phyloP scores from a whole-genome alignment of 2,329 filamentous ascomycete genomes.

The Fonsecaea multimorphosa region DNA sequence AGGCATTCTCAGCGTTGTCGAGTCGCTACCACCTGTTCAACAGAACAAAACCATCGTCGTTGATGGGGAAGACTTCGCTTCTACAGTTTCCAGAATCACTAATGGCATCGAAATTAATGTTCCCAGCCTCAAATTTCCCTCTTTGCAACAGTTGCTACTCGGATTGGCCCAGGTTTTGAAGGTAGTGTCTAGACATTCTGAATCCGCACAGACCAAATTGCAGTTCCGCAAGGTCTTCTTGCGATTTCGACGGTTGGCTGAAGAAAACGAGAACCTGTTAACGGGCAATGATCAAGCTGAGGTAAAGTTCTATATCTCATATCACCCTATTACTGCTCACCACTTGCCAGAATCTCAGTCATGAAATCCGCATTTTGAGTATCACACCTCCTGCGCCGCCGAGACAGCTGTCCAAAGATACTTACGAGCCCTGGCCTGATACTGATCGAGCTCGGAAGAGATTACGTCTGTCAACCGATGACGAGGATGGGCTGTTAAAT shows the following conservation, averaged over 20 bases:
- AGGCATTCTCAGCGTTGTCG: slow-evolving; percentile 22
- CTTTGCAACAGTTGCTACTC: slow-evolving; percentile 17
- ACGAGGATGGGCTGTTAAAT: slow-evolving; percentile 39
- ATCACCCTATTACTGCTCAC: slow-evolving; percentile 2
- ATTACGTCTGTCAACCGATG: slow-evolving; percentile 44
- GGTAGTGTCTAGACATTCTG: slow-evolving; percentile 23
- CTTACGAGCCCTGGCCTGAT: slow-evolving; percentile 29
- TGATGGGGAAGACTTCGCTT: slow-evolving; percentile 28
- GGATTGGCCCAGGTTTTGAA: slow-evolving; percentile 25
- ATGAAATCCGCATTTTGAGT: slow-evolving; percentile 24
- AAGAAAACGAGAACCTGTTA: slow-evolving; percentile 19
- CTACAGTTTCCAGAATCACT: background rate
- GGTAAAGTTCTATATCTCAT: slow-evolving; percentile 13
- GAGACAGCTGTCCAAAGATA: slow-evolving; percentile 14
- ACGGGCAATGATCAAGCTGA: slow-evolving; percentile 9
- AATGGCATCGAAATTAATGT: slow-evolving; percentile 6
- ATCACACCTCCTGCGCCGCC: slow-evolving; percentile 9
- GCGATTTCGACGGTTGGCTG: slow-evolving; percentile 19
- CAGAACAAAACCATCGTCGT: slow-evolving; percentile 26
- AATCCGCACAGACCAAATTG: slow-evolving; percentile 16
- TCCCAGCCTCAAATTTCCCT: slow-evolving; percentile 27
- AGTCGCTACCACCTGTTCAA: slow-evolving; percentile 4
- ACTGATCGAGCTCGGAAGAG: slow-evolving; percentile 45
- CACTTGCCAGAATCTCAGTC: slow-evolving; percentile 14
- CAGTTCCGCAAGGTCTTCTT: slow-evolving; percentile 28